Percentiles rank a stretch among this genome's conserved stretches.
These are phyloP conservation scores for Arabidopsis arenosa DNA, from an alignment of 345 rosid genomes.

Conservation along the genomic window DNA sequence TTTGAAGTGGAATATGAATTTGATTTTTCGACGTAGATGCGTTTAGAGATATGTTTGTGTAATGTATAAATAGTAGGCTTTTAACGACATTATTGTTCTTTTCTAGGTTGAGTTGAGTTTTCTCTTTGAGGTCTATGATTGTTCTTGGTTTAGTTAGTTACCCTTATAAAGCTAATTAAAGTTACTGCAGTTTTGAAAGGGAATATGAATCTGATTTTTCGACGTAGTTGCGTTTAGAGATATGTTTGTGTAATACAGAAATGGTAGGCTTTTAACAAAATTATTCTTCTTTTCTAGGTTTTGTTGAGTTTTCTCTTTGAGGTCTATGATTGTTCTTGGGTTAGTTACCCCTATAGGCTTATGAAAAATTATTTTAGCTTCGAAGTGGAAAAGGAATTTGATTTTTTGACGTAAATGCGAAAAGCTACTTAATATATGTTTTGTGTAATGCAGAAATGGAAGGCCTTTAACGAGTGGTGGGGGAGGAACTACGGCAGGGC, in stretches of 20 bases:
- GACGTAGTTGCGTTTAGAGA: background rate
- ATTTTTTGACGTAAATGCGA: background rate
- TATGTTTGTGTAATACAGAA: constrained; percentile 53
- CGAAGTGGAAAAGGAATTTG: background rate
- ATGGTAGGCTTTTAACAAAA: constrained; percentile 63
- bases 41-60: background rate
- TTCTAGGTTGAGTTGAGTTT: background rate
- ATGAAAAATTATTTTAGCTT: background rate
- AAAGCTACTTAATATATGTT: constrained; percentile 3
- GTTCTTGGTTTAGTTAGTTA: constrained; percentile 6
- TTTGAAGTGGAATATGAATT: background rate
- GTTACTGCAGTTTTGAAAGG: background rate
- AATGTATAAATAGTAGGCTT: constrained; percentile 69
- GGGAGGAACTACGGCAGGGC: constrained; percentile 58
- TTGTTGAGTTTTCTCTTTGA: background rate
- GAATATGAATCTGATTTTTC: background rate
- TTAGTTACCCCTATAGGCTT: background rate
- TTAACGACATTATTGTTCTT: constrained; percentile 20
- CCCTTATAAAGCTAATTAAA: background rate
- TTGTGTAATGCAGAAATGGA: constrained; percentile 61
- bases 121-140: constrained; percentile 2
- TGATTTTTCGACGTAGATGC: background rate
- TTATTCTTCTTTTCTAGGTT: no score
- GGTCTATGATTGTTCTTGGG: constrained; percentile 12
- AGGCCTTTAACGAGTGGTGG: constrained; percentile 59